A percentile compares a stretch with the other conserved stretches of the same genome.
Conservation (phyloP, 148 eudicot genomes). For the Persicaria tinctoria region DNA sequence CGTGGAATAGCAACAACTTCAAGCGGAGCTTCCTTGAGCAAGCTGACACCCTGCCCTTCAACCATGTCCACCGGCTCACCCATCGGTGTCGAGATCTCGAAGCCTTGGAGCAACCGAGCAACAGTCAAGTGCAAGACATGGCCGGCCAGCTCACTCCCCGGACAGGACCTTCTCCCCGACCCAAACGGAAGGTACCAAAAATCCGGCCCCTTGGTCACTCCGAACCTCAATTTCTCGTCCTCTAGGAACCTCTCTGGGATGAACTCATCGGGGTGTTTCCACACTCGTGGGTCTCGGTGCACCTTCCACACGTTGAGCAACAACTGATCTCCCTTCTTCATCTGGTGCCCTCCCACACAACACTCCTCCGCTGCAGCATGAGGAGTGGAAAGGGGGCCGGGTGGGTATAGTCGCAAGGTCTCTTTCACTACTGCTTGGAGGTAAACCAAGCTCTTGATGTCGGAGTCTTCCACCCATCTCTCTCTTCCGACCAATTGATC, state of each 20-base stretch:
- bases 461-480: slow-evolving; percentile 24
- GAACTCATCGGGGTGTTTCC: slow-evolving; percentile 25
- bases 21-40: slow-evolving; percentile 24
- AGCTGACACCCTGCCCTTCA: slow-evolving; percentile 16
- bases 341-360: slow-evolving; percentile 14
- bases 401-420: slow-evolving; percentile 24
- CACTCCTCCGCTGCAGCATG: slow-evolving; percentile 21
- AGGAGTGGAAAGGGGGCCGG: slow-evolving; percentile 16
- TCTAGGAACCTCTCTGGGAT: slow-evolving; percentile 28
- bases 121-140: slow-evolving; percentile 25
- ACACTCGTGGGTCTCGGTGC: slow-evolving; percentile 28
- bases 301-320: slow-evolving; percentile 25
- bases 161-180: slow-evolving; percentile 30
- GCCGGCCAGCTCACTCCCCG: slow-evolving; percentile 24
- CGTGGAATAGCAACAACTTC: slow-evolving; percentile 22
- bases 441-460: slow-evolving; percentile 18
- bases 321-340: slow-evolving; percentile 19
- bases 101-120: slow-evolving; percentile 30
- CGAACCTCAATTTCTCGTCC: background rate
- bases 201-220: slow-evolving; percentile 18
- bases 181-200: slow-evolving; percentile 36
- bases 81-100: slow-evolving; percentile 11
- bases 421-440: slow-evolving; percentile 25
- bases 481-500: slow-evolving; percentile 20
- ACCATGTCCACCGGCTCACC: slow-evolving; percentile 23